These are phyloP conservation scores for Moesziomyces sp. DNA, from an alignment of 1,284 basidiomycete species.

Conservation along the genomic window DNA sequence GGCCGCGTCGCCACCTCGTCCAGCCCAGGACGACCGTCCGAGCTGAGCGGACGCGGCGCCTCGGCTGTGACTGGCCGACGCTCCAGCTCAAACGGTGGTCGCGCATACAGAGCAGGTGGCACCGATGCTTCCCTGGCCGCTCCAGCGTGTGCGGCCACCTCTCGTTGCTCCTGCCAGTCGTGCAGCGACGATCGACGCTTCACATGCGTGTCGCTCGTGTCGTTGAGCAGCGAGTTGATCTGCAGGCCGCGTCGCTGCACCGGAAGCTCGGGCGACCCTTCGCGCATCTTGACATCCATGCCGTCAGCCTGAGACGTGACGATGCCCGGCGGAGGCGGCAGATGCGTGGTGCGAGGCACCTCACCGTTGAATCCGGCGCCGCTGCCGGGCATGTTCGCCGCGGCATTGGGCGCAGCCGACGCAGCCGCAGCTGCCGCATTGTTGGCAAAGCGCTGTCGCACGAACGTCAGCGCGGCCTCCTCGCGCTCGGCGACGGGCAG, in stretches of 20 bases:
- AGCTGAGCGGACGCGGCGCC: conserved; percentile 11
- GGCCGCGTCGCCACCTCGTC: conserved; percentile 15
- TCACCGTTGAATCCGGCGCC: conserved; percentile 1
- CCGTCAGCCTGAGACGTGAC: conserved; percentile 8
- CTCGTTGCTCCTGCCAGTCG: conserved; percentile 46
- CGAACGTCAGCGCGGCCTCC: conserved; percentile 37
- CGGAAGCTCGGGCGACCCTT: conserved; percentile 27
- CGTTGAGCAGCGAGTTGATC: conserved; percentile 59
- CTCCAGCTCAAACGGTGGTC: conserved; percentile 17
- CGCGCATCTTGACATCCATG: conserved; percentile 22
- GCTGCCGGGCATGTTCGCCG: background rate
- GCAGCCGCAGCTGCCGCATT: conserved; percentile 9
- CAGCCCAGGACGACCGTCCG: conserved; percentile 9
- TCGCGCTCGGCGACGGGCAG: conserved; percentile 46
- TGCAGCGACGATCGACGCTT: conserved; percentile 42
- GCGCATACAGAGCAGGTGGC: conserved; percentile 21
- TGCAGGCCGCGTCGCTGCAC: conserved; percentile 48
- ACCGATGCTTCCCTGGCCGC: conserved; percentile 31
- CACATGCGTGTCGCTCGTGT: conserved; percentile 18
- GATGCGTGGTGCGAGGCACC: conserved; percentile 17
- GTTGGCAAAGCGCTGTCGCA: conserved; percentile 37
- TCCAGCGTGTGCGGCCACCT: conserved; percentile 1
- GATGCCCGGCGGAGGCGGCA: conserved; percentile 35
- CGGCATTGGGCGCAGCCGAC: background rate
- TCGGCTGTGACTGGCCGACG: conserved; percentile 23